Conservation (phyloP, 2,329 filamentous ascomycete species). For the Xylaria sp. region DNA sequence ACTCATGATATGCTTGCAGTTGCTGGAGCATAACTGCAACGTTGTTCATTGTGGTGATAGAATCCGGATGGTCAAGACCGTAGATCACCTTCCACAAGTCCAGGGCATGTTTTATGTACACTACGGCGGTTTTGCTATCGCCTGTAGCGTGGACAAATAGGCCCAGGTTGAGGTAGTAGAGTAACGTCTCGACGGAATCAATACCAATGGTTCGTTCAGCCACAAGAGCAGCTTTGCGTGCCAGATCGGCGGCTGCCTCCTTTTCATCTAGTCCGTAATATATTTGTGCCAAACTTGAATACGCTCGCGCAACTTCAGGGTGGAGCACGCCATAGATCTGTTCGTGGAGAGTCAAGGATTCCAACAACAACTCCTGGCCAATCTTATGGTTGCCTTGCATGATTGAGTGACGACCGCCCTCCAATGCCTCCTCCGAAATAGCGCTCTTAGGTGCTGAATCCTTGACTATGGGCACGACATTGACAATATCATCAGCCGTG, state of each 20-base stretch:
- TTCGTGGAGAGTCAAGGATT: conserved; percentile 94
- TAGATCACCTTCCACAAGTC: conserved; percentile 98
- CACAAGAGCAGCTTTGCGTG: conserved; percentile 95
- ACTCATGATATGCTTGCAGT: conserved; percentile 93
- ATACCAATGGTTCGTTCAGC: conserved; percentile 93
- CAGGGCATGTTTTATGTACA: conserved; percentile 91
- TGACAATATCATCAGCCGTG: conserved; percentile 84
- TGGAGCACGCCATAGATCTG: conserved; percentile 99
- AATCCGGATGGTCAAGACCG: conserved; percentile 91
- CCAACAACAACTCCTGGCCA: conserved; percentile 93
- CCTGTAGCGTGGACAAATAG: conserved; percentile 93
- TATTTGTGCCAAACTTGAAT: conserved; percentile 93
- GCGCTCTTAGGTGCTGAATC: conserved; percentile 91
- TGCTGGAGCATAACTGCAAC: conserved; percentile 98
- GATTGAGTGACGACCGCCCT: conserved; percentile 95
- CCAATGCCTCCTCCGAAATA: conserved; percentile 93
- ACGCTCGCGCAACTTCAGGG: conserved; percentile 93
- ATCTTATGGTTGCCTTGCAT: conserved; percentile 95
- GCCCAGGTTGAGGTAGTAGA: conserved; percentile 95
- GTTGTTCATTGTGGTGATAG: conserved; percentile 98
- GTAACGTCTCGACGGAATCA: conserved; percentile 91
- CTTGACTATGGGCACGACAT: conserved; percentile 94
- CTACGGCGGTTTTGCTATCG: conserved; percentile 87
- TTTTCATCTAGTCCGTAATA: conserved; percentile 99
- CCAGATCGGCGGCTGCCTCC: conserved; percentile 91